Base-by-base conservation (phyloP, 345 rosid genomes). In the Isatis tinctoria region DNA sequence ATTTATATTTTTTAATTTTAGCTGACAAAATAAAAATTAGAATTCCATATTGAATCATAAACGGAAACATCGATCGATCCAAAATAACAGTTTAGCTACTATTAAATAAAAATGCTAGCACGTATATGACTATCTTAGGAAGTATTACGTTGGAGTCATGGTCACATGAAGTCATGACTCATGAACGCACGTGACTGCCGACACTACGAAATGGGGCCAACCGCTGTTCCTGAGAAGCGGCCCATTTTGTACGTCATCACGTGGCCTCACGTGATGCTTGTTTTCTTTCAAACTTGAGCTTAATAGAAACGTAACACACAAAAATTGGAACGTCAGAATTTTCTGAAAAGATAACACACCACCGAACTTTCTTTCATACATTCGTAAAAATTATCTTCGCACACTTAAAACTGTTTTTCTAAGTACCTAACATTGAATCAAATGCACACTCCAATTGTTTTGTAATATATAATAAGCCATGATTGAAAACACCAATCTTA, bases 151-250 rank as follows among this genome's bases (percentile, higher is more conserved):
- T 51, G 56, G 30, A n/a, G 24, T 35, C n/a, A 59, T 60, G 64
- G 47, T 60, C 24, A 22, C 65, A 37, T 30, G 32, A 30, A 30
- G 32, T 30, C 67, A 12, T 61, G 20, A 30, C 6, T 30, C 67
- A 12, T 40, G 20, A 39, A 40, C 39, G 28, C 71, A 73, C 11
- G 77, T 64, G 77, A 53, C 70, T 73, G 49, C 77, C 71, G 77
- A 73, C 77, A 73, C 44, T 53, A 16, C 24, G n/a, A 54, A 35
- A n/a, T 44, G 16, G 57, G 45, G 14, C 47, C 63, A 63, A 52
- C 53, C 41, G 61, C 4, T 5, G 52, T 11, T 61, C 35, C 47
- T 11, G 3, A 20, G 67, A 60, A 60, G 10, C 20, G 60, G 49
- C 39, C 61, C 28, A 61, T 52, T 49, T 37, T 17, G 20, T 18